Evolutionary conservation across 2,329 filamentous ascomycete species (phyloP), one percentile per base, ranked within the genome.

Genomic region (Xylaria sp.): DNA sequence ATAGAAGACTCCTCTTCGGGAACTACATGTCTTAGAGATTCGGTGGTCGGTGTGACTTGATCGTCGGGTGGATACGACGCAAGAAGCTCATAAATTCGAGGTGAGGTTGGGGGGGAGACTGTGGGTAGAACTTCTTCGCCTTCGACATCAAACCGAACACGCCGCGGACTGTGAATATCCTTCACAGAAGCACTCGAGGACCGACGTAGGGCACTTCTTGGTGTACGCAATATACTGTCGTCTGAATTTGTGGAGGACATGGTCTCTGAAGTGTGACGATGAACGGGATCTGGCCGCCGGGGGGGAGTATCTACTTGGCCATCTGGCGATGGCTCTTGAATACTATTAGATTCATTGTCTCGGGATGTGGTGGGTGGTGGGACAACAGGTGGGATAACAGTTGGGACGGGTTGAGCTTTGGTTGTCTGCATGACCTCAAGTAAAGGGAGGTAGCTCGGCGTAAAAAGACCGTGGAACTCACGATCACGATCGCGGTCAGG

Each of bases 381-480:
- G 37, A 55, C 57, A 65, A 67, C 48, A 63, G 67, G 44, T 23
- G 55, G 56, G 41, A 55, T 57, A 65, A 67, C 48, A 63, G 67
- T 48, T 31, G 71, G 60, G 68, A 71, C 63, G 68, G 72, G 58
- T 69, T 50, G 46, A 28, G 69, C 56, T 71, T 69, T 73, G 70
- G 56, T 73, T 69, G 76, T 75, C 57, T 81, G 76, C 56, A 76
- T 73, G 70, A 82, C 82, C 72, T 90, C 89, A 64, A 91, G 84
- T 65, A 91, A 81, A 54, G 89, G 88, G 65, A 91, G 83, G 75
- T 87, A 91, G 70, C 81, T 86, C 34, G 89, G 89, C 44, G 86
- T 90, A 76, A 91, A 91, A 68, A 91, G 80, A 69, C 89, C 89
- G 71, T 85, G 85, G 72, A 91, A 86, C 73, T 90, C 88, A 75